A percentile compares a stretch with the other conserved stretches of the same genome.
Evolutionary conservation across 1,284 basidiomycete genomes (phyloP).

Genomic region (Naganishia sp.): DNA sequence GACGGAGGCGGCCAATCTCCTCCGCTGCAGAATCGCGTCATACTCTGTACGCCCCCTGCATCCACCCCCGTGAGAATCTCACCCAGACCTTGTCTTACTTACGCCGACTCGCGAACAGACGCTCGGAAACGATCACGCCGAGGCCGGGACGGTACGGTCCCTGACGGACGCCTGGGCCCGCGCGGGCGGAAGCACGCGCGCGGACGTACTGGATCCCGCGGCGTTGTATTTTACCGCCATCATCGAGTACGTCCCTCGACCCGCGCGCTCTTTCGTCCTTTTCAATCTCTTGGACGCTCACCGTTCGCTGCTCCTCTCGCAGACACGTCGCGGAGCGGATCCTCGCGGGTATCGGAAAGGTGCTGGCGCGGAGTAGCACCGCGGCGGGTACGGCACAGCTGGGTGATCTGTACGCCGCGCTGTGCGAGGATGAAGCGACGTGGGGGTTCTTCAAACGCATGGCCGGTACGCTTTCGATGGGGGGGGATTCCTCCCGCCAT

Average conservation of each 20-base stretch:
- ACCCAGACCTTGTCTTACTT: not conserved
- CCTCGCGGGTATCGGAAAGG: conserved; percentile 75
- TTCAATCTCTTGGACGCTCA: not conserved
- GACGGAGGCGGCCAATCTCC: conserved; percentile 44
- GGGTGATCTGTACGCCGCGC: conserved; percentile 77
- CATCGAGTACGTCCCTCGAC: conserved; percentile 68
- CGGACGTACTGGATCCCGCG: conserved; percentile 66
- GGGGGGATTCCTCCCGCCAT: too few relatives aligned
- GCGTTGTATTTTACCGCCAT: conserved; percentile 88
- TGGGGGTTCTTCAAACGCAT: conserved; percentile 81
- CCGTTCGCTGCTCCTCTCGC: too few relatives aligned
- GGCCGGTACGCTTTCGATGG: conserved; percentile 62
- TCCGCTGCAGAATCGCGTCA: conserved; percentile 46
- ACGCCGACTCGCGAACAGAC: conserved; percentile 37
- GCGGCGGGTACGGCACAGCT: conserved; percentile 63
- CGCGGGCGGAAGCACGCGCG: conserved; percentile 47
- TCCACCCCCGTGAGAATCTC: not conserved
- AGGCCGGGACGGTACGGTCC: conserved; percentile 34
- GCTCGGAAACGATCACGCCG: conserved; percentile 40
- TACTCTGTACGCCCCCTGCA: conserved; percentile 44
- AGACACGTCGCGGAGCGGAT: conserved; percentile 66
- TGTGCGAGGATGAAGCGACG: conserved; percentile 82
- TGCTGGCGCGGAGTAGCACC: conserved; percentile 74
- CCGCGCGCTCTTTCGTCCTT: not conserved
- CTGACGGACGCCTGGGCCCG: conserved; percentile 39